These are phyloP conservation scores for Penicillium atrosanguineum DNA, from an alignment of 495 filamentous ascomycete genomes.

Conservation along the genomic window DNA sequence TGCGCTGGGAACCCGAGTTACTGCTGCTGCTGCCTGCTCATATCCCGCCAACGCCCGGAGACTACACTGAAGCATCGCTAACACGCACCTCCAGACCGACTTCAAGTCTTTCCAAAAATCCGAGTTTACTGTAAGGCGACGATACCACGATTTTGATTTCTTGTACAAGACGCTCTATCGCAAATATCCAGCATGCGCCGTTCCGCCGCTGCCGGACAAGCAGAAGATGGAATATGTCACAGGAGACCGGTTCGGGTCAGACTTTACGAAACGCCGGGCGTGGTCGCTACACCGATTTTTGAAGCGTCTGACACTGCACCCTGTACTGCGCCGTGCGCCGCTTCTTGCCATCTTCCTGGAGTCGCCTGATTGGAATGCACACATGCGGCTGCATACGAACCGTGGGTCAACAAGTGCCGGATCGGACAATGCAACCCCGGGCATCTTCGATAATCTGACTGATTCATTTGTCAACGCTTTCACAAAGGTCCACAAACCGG, in stretches of 20 bases:
- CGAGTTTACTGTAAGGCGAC: conserved; percentile 72
- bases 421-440: conserved; percentile 50
- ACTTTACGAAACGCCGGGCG: conserved; percentile 88
- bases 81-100: conserved; percentile 62
- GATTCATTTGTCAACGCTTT: conserved; percentile 98
- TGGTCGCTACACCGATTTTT: conserved; percentile 92
- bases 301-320: conserved; percentile 81
- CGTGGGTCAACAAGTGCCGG: conserved; percentile 54
- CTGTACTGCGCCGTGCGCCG: conserved; percentile 77
- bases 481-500: conserved; percentile 91
- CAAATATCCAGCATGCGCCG: conserved; percentile 87
- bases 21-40: conserved; percentile 17
- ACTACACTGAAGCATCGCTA: conserved; percentile 10
- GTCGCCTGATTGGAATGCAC: conserved; percentile 90
- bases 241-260: conserved; percentile 88
- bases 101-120: conserved; percentile 87
- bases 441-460: conserved; percentile 89
- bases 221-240: conserved; percentile 98
- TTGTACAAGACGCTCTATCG: conserved; percentile 84
- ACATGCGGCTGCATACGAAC: conserved; percentile 74
- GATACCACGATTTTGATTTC: conserved; percentile 97
- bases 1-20: background rate
- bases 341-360: conserved; percentile 89
- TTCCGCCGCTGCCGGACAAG: conserved; percentile 94
- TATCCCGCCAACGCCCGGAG: background rate